A percentile compares a stretch with the other conserved stretches of the same genome.
These are phyloP conservation scores for Scutellaria galericulata DNA, from an alignment of 257 asterid species.

Conservation along the genomic window DNA sequence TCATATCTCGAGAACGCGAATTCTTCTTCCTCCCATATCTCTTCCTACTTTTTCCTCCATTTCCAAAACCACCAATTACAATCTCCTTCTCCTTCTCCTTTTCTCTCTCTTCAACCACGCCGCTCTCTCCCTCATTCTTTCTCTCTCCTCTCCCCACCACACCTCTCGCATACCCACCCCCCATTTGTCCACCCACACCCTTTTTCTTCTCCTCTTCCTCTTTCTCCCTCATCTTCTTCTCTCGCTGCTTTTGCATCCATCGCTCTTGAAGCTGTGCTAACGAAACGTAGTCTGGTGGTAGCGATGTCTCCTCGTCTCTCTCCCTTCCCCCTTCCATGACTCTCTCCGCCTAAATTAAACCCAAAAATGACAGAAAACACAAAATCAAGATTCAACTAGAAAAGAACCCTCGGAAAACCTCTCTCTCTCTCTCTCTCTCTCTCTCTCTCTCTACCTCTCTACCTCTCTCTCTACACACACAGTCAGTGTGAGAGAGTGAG, in stretches of 20 bases:
- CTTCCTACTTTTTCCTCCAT: constrained; percentile 3
- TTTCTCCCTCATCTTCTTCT: constrained; percentile 36
- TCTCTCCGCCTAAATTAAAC: background rate
- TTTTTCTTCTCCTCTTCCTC: constrained; percentile 27
- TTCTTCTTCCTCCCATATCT: background rate
- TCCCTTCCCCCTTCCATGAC: constrained; percentile 43
- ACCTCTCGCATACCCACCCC: background rate
- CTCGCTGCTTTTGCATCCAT: constrained; percentile 58
- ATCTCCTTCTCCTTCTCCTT: constrained; percentile 48
- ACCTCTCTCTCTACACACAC: too few species aligned
- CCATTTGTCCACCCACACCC: constrained; percentile 16
- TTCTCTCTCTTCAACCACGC: constrained; percentile 32
- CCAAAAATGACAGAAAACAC: background rate
- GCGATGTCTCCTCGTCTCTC: constrained; percentile 39
- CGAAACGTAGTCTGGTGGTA: constrained; percentile 75
- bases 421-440: background rate
- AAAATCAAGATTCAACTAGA: background rate
- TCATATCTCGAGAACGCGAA: background rate
- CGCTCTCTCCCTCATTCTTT: constrained; percentile 11
- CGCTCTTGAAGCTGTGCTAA: constrained; percentile 58
- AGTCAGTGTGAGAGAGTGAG: background rate
- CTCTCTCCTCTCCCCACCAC: background rate
- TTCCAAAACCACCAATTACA: constrained; percentile 21
- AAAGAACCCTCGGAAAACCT: background rate
- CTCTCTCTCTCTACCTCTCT: too few species aligned